Percentiles rank a stretch among this genome's conserved stretches.
These are phyloP conservation scores for Coprinellus aureogranulatus DNA, from an alignment of 768 basidiomycete genomes.

Conservation along the genomic window DNA sequence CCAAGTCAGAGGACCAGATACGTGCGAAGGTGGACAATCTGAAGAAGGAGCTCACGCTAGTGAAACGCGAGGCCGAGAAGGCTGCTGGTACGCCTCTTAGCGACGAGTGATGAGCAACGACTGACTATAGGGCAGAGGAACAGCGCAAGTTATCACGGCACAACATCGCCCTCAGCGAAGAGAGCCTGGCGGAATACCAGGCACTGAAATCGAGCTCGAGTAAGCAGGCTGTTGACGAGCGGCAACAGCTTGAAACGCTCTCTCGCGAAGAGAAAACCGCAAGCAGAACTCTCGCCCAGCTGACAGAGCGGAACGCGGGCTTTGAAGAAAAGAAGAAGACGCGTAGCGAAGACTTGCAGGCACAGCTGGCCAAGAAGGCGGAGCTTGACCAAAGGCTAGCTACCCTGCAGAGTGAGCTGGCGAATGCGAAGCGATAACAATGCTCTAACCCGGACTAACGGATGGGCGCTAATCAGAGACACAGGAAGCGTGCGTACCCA, in stretches of 20 bases:
- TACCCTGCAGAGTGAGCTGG: constrained; percentile 58
- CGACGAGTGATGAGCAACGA: neutral
- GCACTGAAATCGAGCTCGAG: constrained; percentile 80
- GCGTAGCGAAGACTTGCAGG: constrained; percentile 51
- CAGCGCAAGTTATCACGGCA: constrained; percentile 69
- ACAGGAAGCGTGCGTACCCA: too few relatives aligned
- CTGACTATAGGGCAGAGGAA: constrained; percentile 48
- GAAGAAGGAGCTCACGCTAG: constrained; percentile 62
- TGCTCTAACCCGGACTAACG: too few relatives aligned
- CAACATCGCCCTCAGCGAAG: constrained; percentile 77
- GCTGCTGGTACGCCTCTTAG: constrained; percentile 65
- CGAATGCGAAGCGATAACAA: constrained; percentile 58
- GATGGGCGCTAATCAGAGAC: too few relatives aligned
- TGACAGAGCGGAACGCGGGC: constrained; percentile 68
- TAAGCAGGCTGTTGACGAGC: constrained; percentile 78
- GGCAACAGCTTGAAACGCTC: constrained; percentile 79
- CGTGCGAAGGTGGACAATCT: constrained; percentile 52
- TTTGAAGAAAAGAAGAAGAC: constrained; percentile 56
- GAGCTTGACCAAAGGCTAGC: constrained; percentile 67
- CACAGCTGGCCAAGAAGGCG: constrained; percentile 48
- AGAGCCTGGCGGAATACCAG: constrained; percentile 85
- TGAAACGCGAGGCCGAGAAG: constrained; percentile 66
- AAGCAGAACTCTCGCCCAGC: constrained; percentile 57
- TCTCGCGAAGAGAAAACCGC: constrained; percentile 80
- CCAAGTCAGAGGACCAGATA: constrained; percentile 47